Evolutionary conservation across 345 rosid genomes (phyloP), one percentile per base, ranked within the genome.

Genomic region (Psidium guajava): DNA sequence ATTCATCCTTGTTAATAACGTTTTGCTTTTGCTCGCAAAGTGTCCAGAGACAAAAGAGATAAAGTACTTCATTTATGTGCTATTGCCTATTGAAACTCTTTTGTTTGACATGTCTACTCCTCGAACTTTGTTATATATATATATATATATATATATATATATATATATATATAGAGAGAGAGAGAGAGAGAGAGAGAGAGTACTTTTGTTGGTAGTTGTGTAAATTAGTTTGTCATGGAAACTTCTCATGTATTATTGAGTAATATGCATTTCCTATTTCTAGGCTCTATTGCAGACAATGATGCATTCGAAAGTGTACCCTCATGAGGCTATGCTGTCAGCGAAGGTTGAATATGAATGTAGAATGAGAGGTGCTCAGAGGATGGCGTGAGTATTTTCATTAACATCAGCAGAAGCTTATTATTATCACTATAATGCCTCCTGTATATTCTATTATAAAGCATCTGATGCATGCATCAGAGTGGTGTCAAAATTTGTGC

Each of bases 261-360:
- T 81, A 51, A 81, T 27, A 47, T 28, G 20, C 14, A 59, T 20
- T 24, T 50, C 32, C 44, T 74, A 25, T 55, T 21, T 83, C 21
- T 88, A 97, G 98, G 93, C 95, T 84, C 98, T 97, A 88, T 87
- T 97, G 91, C 96, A 93, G 91, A 97, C 98, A 82, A 95, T 96
- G 96, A 87, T 96, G 88, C 94, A 94, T 89, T 96, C 98, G 56
- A 97, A 93, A 89, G 42, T 59, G 84, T 92, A 91, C 91, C 98
- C 98, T 82, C 88, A 93, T 80, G 99, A 97, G 89, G 87, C 93
- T 84, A 87, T 94, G 85, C 88, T 97, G 82, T 92, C 98, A 59
- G 96, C 99, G 52, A 93, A 94, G 89, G 85, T 97, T 88, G 98
- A 97, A 90, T 96, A 96, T 88, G 99, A 97, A 90, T 92, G 99